Conservation (phyloP, 2,329 filamentous ascomycete species). For the Beauveria bassiana region DNA sequence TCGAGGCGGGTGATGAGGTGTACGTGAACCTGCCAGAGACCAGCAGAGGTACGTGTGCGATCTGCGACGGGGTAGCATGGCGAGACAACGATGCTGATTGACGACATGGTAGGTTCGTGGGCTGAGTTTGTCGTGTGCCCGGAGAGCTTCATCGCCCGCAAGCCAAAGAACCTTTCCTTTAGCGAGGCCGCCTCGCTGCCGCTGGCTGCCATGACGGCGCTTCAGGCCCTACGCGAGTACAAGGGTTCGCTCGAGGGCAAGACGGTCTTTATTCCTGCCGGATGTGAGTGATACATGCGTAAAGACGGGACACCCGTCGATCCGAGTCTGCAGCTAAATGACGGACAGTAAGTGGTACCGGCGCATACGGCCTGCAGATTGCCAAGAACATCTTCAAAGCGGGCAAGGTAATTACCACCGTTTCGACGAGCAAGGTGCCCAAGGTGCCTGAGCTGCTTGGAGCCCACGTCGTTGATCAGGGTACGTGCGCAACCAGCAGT, state of each 20-base stretch:
- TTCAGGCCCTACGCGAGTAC: conserved; percentile 29
- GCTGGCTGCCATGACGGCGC: conserved; percentile 33
- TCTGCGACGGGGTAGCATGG: not conserved
- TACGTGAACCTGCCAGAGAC: conserved; percentile 18
- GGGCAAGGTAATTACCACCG: conserved; percentile 36
- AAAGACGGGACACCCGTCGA: no score
- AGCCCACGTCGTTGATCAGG: conserved; percentile 28
- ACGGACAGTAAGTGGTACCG: conserved; percentile 18
- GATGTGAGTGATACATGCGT: conserved; percentile 14
- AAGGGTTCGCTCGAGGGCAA: conserved; percentile 31
- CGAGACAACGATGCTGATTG: not conserved
- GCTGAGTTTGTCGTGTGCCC: conserved; percentile 28
- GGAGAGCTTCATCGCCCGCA: conserved; percentile 26
- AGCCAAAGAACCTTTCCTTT: conserved; percentile 33
- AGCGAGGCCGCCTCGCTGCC: conserved; percentile 36
- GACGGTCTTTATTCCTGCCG: conserved; percentile 20
- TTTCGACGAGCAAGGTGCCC: conserved; percentile 34
- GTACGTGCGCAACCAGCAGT: conserved; percentile 11
- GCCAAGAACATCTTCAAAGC: conserved; percentile 37
- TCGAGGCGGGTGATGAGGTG: conserved; percentile 12
- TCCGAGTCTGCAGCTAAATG: not conserved
- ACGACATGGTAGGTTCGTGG: conserved; percentile 23
- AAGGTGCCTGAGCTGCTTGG: conserved; percentile 30
- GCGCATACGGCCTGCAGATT: conserved; percentile 28
- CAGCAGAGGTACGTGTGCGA: conserved; percentile 13